Percentiles rank a stretch among this genome's conserved stretches.
phyloP scores from a whole-genome alignment of 148 eudicot genomes.

The Silene conica region DNA sequence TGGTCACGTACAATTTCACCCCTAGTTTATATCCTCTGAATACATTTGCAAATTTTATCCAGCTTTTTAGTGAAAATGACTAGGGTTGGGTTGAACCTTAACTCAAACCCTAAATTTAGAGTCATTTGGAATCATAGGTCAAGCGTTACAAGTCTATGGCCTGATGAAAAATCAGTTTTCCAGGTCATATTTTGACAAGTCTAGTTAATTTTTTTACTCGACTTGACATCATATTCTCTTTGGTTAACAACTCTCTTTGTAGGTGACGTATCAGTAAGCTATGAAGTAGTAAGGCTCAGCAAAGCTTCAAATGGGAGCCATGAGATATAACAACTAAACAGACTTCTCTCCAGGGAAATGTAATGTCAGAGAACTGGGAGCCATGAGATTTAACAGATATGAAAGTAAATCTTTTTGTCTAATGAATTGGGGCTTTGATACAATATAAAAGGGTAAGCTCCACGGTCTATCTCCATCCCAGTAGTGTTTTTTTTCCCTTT shows the following conservation, averaged over 20 bases:
- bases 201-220: background rate
- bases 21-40: background rate
- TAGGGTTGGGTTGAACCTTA: background rate
- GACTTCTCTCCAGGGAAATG: background rate
- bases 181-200: background rate
- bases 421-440: too few species aligned
- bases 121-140: background rate
- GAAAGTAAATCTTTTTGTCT: background rate
- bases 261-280: slow-evolving; percentile 14
- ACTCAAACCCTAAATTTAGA: background rate
- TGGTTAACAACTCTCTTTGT: slow-evolving; percentile 3
- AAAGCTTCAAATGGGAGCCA: background rate
- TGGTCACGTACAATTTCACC: background rate
- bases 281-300: background rate
- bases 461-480: too few species aligned
- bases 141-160: background rate
- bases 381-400: background rate
- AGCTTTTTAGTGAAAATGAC: background rate
- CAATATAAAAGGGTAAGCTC: too few species aligned
- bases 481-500: too few species aligned
- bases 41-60: background rate
- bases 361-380: too few species aligned
- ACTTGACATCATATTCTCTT: background rate
- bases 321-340: too few species aligned
- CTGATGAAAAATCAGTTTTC: background rate